A percentile compares a stretch with the other conserved stretches of the same genome.
Conservation (phyloP, 768 basidiomycete species). For the Tricholoma saponaceum region DNA sequence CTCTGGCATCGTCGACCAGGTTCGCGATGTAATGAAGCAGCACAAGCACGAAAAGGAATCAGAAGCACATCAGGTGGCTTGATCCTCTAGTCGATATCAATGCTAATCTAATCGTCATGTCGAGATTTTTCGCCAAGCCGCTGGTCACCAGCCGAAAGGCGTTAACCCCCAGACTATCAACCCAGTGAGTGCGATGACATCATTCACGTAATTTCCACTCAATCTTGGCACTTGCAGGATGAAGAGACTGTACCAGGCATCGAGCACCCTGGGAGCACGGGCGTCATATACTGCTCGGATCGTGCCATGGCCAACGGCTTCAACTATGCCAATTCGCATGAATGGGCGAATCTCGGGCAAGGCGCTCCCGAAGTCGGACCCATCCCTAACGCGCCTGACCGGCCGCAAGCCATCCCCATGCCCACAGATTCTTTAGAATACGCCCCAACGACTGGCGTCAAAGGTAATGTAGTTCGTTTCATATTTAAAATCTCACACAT, state of each 20-base stretch:
- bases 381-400: conserved; percentile 68
- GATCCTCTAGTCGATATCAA: conserved; percentile 5
- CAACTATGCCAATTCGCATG: conserved; percentile 68
- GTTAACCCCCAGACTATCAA: conserved; percentile 66
- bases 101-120: neutral
- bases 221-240: conserved; percentile 40
- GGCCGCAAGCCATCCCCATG: conserved; percentile 62
- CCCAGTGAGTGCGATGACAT: conserved; percentile 40
- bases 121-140: conserved; percentile 73
- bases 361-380: conserved; percentile 88
- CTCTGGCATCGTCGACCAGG: conserved; percentile 52
- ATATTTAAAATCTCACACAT: neutral
- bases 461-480: conserved; percentile 38
- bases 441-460: conserved; percentile 90
- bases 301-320: conserved; percentile 96
- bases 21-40: conserved; percentile 62
- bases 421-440: conserved; percentile 80
- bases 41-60: conserved; percentile 79
- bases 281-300: conserved; percentile 83
- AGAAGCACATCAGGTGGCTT: conserved; percentile 75
- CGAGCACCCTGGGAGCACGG: conserved; percentile 66
- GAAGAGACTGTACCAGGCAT: conserved; percentile 91
- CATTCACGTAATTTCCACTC: neutral
- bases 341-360: conserved; percentile 91
- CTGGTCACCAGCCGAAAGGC: conserved; percentile 66